A percentile compares a stretch with the other conserved stretches of the same genome.
phyloP scores from a whole-genome alignment of 2,329 filamentous ascomycete genomes.

The Clonostachys rhizophaga region DNA sequence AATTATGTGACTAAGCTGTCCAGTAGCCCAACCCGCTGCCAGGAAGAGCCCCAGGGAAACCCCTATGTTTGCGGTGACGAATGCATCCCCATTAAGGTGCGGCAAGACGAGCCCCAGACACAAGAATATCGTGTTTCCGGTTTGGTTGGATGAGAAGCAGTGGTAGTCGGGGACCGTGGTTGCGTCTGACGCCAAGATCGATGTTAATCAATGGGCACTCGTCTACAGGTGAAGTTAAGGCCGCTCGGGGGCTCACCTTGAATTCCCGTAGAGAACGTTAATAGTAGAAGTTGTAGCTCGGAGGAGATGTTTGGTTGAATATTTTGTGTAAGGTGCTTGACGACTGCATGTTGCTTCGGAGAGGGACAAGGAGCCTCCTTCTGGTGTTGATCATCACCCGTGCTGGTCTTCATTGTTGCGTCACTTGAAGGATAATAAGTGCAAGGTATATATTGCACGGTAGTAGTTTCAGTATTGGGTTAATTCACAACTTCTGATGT shows the following conservation, averaged over 20 bases:
- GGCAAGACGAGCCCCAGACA: slow-evolving; percentile 45
- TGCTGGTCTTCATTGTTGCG: background rate
- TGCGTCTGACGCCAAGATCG: slow-evolving; percentile 33
- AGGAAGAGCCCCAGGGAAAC: slow-evolving; percentile 52
- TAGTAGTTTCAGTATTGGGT: too few species aligned
- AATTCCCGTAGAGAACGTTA: slow-evolving; percentile 46
- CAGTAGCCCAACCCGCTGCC: slow-evolving; percentile 46
- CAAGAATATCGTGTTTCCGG: slow-evolving; percentile 60
- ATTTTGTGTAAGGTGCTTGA: slow-evolving; percentile 13
- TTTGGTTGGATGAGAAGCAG: slow-evolving; percentile 62
- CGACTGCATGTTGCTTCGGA: background rate
- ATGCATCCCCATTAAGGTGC: slow-evolving; percentile 38
- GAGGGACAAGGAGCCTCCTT: too few species aligned
- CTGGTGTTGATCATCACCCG: too few species aligned
- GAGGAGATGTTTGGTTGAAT: slow-evolving; percentile 32
- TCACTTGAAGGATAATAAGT: background rate
- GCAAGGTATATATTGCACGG: background rate
- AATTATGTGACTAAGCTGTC: slow-evolving; percentile 49
- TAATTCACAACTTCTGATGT: too few species aligned
- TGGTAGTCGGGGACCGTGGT: slow-evolving; percentile 56
- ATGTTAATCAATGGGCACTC: background rate
- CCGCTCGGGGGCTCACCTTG: slow-evolving; percentile 26
- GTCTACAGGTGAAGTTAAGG: background rate
- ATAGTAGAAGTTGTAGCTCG: slow-evolving; percentile 37
- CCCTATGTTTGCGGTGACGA: slow-evolving; percentile 49